Conservation (phyloP, 2,329 filamentous ascomycete genomes). For the Annulohypoxylon truncatum region DNA sequence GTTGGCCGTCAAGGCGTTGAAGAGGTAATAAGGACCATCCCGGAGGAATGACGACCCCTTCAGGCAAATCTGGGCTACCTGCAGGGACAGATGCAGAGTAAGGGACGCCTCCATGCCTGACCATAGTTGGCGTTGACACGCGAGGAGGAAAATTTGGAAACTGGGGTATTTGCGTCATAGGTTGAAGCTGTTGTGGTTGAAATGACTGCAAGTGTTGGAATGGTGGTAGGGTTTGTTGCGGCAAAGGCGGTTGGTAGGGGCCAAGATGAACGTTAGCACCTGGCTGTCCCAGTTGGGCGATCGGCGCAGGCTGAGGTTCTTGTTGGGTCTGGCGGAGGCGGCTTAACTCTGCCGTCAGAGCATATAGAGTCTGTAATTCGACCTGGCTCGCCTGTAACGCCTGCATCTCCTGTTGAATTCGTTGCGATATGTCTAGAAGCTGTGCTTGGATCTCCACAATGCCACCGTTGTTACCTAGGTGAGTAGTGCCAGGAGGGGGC, state of each 20-base stretch:
- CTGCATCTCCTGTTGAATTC: conserved; percentile 75
- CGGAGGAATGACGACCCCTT: conserved; percentile 71
- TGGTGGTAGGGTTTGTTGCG: conserved; percentile 23
- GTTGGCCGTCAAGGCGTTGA: conserved; percentile 62
- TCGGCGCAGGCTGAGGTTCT: conserved; percentile 43
- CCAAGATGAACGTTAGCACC: conserved; percentile 35
- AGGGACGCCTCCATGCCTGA: conserved; percentile 60
- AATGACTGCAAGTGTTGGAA: conserved; percentile 36
- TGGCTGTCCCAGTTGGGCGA: conserved; percentile 36
- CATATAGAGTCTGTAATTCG: conserved; percentile 75
- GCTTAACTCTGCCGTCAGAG: conserved; percentile 74
- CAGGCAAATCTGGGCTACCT: conserved; percentile 70
- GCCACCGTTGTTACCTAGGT: conserved; percentile 27
- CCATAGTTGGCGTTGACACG: conserved; percentile 56
- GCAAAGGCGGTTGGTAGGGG: conserved; percentile 30
- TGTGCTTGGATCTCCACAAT: conserved; percentile 65
- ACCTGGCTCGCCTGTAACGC: conserved; percentile 71
- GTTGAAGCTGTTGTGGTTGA: conserved; percentile 27
- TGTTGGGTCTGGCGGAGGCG: conserved; percentile 68
- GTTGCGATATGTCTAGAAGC: conserved; percentile 73
- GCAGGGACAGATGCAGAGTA: conserved; percentile 66
- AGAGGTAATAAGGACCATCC: conserved; percentile 75
- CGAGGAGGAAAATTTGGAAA: conserved; percentile 50
- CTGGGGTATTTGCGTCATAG: conserved; percentile 39
- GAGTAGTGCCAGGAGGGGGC: conserved; percentile 2